phyloP scores from a whole-genome alignment of 2,329 filamentous ascomycete genomes.

The Corinectria fuckeliana region DNA sequence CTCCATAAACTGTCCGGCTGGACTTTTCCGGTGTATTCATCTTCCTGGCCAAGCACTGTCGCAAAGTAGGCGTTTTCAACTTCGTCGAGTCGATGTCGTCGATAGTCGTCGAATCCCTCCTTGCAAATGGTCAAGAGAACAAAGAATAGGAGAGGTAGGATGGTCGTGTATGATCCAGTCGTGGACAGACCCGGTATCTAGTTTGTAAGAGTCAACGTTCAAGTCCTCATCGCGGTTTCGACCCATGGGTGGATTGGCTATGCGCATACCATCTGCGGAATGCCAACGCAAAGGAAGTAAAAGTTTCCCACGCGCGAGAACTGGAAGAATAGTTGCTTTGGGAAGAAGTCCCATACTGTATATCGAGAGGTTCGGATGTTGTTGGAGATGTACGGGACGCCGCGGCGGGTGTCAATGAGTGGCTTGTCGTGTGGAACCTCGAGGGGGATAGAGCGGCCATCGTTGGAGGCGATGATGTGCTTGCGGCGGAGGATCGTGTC shows the following conservation, averaged over 20 bases:
- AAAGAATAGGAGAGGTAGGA: slow-evolving; percentile 76
- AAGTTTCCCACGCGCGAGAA: slow-evolving; percentile 89
- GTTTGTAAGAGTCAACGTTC: slow-evolving; percentile 13
- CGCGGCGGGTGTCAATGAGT: slow-evolving; percentile 58
- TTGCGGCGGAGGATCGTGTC: slow-evolving; percentile 67
- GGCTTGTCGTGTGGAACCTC: slow-evolving; percentile 46
- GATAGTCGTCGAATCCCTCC: slow-evolving; percentile 86
- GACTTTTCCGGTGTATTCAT: slow-evolving; percentile 41
- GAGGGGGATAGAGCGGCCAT: slow-evolving; percentile 64
- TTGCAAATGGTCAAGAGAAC: slow-evolving; percentile 82
- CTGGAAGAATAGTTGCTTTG: slow-evolving; percentile 83
- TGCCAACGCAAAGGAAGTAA: slow-evolving; percentile 82
- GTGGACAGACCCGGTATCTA: slow-evolving; percentile 74
- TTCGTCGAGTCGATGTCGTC: slow-evolving; percentile 80
- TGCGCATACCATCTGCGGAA: slow-evolving; percentile 70
- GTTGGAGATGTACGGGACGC: slow-evolving; percentile 59
- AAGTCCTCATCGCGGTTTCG: not conserved
- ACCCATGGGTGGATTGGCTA: not conserved
- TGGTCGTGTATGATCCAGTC: slow-evolving; percentile 76
- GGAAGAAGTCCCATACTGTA: slow-evolving; percentile 83
- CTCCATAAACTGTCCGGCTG: slow-evolving; percentile 32
- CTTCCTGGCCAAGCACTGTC: slow-evolving; percentile 51
- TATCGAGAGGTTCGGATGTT: slow-evolving; percentile 84
- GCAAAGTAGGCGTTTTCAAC: slow-evolving; percentile 72
- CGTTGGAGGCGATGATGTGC: slow-evolving; percentile 72